phyloP scores from a whole-genome alignment of 495 filamentous ascomycete species.

The Aspergillus steynii region DNA sequence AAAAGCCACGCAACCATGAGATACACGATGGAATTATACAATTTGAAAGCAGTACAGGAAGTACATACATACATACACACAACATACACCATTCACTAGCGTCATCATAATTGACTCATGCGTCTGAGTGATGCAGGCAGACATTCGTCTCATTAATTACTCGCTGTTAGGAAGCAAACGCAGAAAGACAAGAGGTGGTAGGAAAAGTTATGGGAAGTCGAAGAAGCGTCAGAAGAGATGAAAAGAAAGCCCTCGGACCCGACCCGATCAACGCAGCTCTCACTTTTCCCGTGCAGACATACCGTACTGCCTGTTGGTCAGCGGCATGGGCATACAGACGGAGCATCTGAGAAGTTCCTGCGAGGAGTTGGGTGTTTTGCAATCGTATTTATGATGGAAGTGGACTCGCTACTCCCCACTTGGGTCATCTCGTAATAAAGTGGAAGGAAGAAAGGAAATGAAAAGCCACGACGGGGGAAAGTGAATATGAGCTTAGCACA shows the following conservation, averaged over 20 bases:
- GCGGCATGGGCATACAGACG: background rate
- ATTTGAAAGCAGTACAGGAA: background rate
- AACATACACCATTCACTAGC: background rate
- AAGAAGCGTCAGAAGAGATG: background rate
- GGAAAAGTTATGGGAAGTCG: background rate
- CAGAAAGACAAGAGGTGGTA: background rate
- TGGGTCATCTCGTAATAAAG: slow-evolving; percentile 9
- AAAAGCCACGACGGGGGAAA: slow-evolving; percentile 1
- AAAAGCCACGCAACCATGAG: too few relatives aligned
- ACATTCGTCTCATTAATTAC: background rate
- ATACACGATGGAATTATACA: background rate
- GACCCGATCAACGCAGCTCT: background rate
- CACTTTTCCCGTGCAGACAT: background rate
- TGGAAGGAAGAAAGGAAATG: slow-evolving; percentile 8
- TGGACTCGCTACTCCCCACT: slow-evolving; percentile 11
- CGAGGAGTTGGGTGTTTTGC: background rate
- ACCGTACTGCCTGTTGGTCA: background rate
- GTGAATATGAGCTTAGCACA: slow-evolving; percentile 2
- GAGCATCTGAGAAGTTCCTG: background rate
- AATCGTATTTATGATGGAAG: slow-evolving; percentile 4
- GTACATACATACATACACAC: background rate
- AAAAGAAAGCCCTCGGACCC: background rate
- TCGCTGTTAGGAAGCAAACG: background rate
- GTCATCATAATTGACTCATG: background rate
- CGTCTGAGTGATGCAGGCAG: background rate